Percentiles rank a stretch among this genome's conserved stretches.
Evolutionary conservation across 306 rosid genomes (phyloP).

Genomic region (Pueraria montana): DNA sequence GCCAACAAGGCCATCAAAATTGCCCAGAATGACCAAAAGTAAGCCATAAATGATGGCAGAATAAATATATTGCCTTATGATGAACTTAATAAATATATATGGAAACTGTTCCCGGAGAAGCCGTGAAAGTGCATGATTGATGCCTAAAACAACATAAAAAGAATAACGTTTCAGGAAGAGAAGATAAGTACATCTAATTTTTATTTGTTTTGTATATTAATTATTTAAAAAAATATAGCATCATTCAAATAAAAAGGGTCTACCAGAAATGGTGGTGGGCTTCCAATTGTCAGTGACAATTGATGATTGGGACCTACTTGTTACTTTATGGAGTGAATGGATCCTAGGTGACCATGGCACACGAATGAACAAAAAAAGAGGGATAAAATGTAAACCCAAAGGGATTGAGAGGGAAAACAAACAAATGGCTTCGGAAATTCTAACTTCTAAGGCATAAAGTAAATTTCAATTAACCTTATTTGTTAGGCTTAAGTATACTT

Average conservation of each 20-base stretch:
- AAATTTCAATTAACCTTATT: no score
- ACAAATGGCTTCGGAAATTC: not conserved
- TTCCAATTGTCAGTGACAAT: not conserved
- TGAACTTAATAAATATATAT: conserved; percentile 6
- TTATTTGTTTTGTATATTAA: not conserved
- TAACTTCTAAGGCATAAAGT: not conserved
- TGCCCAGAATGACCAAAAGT: conserved; percentile 40
- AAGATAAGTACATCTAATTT: not conserved
- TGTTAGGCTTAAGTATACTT: no score
- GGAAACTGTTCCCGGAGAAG: not conserved
- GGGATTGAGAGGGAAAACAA: not conserved
- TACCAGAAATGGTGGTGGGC: not conserved
- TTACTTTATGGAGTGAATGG: not conserved
- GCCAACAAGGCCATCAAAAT: conserved; percentile 27
- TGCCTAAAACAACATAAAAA: not conserved
- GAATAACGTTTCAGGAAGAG: not conserved
- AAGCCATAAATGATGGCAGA: conserved; percentile 35
- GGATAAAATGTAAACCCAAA: not conserved
- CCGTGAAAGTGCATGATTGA: not conserved
- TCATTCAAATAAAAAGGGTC: not conserved
- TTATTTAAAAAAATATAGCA: not conserved
- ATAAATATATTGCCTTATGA: conserved; percentile 39
- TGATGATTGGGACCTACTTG: not conserved
- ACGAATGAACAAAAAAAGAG: not conserved
- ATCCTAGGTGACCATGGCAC: not conserved